A percentile compares a stretch with the other conserved stretches of the same genome.
Conservation (phyloP, 176 grass and related monocot species). For the Alloteropsis semialata region DNA sequence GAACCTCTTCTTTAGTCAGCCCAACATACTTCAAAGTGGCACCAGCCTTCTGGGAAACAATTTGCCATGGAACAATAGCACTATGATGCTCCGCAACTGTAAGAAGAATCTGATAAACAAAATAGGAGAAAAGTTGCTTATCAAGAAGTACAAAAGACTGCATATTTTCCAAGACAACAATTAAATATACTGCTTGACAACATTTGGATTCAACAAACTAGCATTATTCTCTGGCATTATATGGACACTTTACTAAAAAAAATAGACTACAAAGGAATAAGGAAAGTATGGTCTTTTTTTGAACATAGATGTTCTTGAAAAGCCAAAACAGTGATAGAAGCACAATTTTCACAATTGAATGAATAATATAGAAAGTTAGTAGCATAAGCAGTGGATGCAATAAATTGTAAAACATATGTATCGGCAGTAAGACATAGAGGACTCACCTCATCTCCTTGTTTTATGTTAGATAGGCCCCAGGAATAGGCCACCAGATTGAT, state of each 20-base stretch:
- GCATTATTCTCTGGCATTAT: conserved; percentile 15
- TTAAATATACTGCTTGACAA: not conserved
- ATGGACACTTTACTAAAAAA: not conserved
- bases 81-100: conserved; percentile 93
- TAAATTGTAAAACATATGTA: not conserved
- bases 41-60: conserved; percentile 75
- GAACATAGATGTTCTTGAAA: not conserved
- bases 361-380: not conserved
- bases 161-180: conserved; percentile 4
- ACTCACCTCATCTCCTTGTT: conserved; percentile 70
- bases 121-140: conserved; percentile 11
- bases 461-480: conserved; percentile 85
- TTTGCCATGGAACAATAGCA: conserved; percentile 91
- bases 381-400: not conserved
- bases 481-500: conserved; percentile 96
- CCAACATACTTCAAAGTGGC: conserved; percentile 85
- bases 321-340: not conserved
- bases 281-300: not conserved
- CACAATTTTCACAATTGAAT: not conserved
- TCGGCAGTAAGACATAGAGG: not conserved
- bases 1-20: conserved; percentile 79
- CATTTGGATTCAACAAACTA: not conserved
- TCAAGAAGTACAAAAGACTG: not conserved
- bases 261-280: not conserved
- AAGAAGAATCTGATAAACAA: conserved; percentile 59